Evolutionary conservation across 2,329 filamentous ascomycete species (phyloP).

Genomic region (Clathrospora elynae): DNA sequence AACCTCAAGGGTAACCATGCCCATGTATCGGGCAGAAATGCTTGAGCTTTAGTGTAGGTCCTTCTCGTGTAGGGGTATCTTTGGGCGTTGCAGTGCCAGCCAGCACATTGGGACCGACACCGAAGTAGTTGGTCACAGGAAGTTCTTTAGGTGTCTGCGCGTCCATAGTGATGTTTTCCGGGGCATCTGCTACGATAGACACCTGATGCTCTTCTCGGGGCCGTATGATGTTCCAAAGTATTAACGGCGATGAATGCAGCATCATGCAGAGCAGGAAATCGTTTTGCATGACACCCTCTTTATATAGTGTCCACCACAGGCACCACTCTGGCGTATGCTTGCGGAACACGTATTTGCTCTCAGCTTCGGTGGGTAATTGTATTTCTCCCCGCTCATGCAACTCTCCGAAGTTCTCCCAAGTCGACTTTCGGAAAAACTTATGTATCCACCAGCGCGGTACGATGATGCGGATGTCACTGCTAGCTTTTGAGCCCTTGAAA

Average conservation of each 20-base stretch:
- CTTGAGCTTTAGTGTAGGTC: too few relatives aligned
- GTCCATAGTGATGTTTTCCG: too few relatives aligned
- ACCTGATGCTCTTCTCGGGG: background rate
- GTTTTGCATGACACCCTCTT: background rate
- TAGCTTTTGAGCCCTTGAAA: too few relatives aligned
- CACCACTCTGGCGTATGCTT: background rate
- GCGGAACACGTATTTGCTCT: constrained; percentile 6
- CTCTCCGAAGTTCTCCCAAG: constrained; percentile 5
- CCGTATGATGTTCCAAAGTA: background rate
- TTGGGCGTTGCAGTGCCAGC: background rate
- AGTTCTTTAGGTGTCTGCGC: too few relatives aligned
- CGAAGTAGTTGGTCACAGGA: too few relatives aligned
- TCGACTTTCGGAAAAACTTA: constrained; percentile 4
- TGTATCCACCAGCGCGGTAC: constrained; percentile 11
- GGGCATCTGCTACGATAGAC: too few relatives aligned
- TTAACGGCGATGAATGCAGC: background rate
- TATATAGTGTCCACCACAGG: constrained; percentile 2
- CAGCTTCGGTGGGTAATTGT: constrained; percentile 1
- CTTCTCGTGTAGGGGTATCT: too few relatives aligned
- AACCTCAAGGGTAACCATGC: too few relatives aligned
- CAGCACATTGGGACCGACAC: too few relatives aligned
- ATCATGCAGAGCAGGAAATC: background rate
- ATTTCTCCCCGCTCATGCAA: background rate
- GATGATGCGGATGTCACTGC: background rate
- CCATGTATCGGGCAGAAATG: too few relatives aligned